phyloP scores from a whole-genome alignment of 345 rosid genomes.

The Bruguiera gymnorhiza region DNA sequence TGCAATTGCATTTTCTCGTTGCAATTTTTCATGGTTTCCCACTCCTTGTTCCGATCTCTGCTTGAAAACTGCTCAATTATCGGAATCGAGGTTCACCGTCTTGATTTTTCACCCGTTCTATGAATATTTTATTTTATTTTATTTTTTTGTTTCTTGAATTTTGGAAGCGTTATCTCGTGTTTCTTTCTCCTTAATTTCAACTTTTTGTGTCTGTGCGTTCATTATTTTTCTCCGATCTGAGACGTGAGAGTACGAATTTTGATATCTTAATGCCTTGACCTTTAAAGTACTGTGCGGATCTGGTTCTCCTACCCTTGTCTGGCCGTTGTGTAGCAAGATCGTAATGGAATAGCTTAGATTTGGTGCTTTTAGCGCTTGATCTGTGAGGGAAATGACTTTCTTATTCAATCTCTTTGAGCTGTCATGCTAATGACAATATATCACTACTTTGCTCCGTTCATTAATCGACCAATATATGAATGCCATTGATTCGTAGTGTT shows the following conservation, averaged over 20 bases:
- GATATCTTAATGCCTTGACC: not conserved
- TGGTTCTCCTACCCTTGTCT: not conserved
- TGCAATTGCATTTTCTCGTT: not conserved
- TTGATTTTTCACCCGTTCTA: no score
- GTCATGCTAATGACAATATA: not conserved
- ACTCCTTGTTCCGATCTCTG: conserved; percentile 1
- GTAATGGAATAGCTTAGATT: conserved; percentile 7
- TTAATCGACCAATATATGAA: no score
- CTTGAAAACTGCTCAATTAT: not conserved
- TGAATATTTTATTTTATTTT: no score
- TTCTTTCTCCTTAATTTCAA: no score
- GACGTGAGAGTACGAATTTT: not conserved
- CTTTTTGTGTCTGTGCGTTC: not conserved
- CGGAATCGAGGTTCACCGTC: not conserved
- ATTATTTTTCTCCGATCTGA: conserved; percentile 14
- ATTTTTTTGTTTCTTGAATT: not conserved
- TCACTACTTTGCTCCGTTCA: no score
- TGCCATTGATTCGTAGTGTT: no score
- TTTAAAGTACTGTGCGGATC: not conserved
- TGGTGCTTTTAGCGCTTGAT: conserved; percentile 8
- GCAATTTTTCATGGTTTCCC: not conserved
- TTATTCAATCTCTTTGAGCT: not conserved
- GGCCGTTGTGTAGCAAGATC: not conserved
- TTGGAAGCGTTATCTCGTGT: not conserved
- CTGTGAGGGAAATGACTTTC: not conserved